These are phyloP conservation scores for Aspergillus homomorphus DNA, from an alignment of 495 filamentous ascomycete genomes.

Conservation along the genomic window DNA sequence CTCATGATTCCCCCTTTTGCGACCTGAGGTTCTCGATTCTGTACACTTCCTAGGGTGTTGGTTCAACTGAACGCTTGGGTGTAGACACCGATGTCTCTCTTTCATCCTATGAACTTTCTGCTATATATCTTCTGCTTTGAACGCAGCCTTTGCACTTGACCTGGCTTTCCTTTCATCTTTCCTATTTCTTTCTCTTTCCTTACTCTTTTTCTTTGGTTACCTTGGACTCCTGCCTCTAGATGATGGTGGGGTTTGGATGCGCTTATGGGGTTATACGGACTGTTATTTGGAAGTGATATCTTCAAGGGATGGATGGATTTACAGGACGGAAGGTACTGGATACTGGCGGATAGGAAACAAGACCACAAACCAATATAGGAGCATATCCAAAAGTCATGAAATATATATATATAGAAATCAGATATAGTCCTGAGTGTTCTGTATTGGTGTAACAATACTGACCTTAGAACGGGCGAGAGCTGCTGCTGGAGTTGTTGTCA, in stretches of 20 bases:
- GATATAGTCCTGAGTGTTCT: background rate
- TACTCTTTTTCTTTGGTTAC: background rate
- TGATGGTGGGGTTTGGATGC: slow-evolving; percentile 15
- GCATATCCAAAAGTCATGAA: background rate
- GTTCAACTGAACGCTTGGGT: slow-evolving; percentile 13
- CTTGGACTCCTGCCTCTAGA: background rate
- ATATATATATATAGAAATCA: background rate
- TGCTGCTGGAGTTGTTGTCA: too few species aligned
- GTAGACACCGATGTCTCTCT: slow-evolving; percentile 22
- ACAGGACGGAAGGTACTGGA: background rate
- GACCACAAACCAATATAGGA: background rate
- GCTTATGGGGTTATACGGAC: slow-evolving; percentile 16
- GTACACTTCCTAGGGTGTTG: slow-evolving; percentile 12
- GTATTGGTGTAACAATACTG: too few species aligned
- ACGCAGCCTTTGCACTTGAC: background rate
- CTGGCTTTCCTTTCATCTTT: slow-evolving; percentile 6
- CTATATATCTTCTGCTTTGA: slow-evolving; percentile 19
- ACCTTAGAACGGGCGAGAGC: too few species aligned
- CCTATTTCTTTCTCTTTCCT: slow-evolving; percentile 5
- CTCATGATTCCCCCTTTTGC: slow-evolving; percentile 40
- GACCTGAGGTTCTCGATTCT: slow-evolving; percentile 16
- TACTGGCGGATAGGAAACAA: background rate
- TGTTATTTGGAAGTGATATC: background rate
- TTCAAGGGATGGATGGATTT: slow-evolving; percentile 1
- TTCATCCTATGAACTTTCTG: slow-evolving; percentile 29